Evolutionary conservation across 2,329 filamentous ascomycete genomes (phyloP).

Genomic region (Lomentospora prolificans): DNA sequence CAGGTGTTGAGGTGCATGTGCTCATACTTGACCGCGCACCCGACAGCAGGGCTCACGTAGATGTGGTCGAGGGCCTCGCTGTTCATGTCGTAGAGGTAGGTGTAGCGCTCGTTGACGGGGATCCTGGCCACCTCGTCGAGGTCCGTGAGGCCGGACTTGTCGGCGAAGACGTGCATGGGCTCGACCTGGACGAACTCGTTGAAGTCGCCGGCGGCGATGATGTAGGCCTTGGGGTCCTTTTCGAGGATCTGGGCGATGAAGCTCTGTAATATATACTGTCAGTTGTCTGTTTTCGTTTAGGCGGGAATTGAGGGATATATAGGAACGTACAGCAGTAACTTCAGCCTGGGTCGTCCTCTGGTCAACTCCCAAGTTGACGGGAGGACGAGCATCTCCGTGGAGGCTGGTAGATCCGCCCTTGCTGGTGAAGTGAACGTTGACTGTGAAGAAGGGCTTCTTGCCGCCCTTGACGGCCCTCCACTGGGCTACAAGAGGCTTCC

Average conservation of each 20-base stretch:
- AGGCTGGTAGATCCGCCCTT: slow-evolving; percentile 57
- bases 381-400: slow-evolving; percentile 56
- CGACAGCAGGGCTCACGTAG: slow-evolving; percentile 48
- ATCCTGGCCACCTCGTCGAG: slow-evolving; percentile 50
- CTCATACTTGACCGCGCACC: slow-evolving; percentile 39
- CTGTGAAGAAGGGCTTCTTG: slow-evolving; percentile 52
- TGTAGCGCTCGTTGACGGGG: slow-evolving; percentile 51
- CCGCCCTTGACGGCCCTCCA: slow-evolving; percentile 49
- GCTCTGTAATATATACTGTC: slow-evolving; percentile 18
- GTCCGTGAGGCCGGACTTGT: slow-evolving; percentile 46
- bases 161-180: slow-evolving; percentile 45
- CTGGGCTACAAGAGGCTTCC: slow-evolving; percentile 58
- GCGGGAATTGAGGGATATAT: neutral
- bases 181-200: slow-evolving; percentile 60
- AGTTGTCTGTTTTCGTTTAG: neutral
- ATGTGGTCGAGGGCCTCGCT: slow-evolving; percentile 62
- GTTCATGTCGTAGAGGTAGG: slow-evolving; percentile 61
- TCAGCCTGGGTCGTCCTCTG: slow-evolving; percentile 46
- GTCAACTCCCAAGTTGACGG: slow-evolving; percentile 54
- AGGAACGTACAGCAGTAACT: slow-evolving; percentile 41
- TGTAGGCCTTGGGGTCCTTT: slow-evolving; percentile 41
- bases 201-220: slow-evolving; percentile 59
- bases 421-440: slow-evolving; percentile 60
- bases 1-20: slow-evolving; percentile 66
- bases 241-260: slow-evolving; percentile 50